Conservation (phyloP, 2,329 filamentous ascomycete genomes). For the Bipolaris victoriae region DNA sequence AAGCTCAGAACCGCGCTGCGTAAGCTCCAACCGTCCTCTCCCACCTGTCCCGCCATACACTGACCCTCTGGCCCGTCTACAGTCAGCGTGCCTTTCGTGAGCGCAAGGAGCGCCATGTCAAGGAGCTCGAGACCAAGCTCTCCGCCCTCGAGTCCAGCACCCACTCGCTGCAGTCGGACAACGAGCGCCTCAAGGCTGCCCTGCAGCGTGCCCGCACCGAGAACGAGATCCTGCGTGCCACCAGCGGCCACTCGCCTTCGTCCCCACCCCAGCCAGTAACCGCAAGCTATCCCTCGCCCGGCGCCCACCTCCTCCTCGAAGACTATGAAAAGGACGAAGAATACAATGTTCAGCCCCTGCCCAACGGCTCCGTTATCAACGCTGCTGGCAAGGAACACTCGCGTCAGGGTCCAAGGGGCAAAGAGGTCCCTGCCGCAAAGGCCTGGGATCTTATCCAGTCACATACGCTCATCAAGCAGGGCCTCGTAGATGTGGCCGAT, state of each 20-base stretch:
- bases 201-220: slow-evolving; percentile 85
- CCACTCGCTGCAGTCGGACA: slow-evolving; percentile 75
- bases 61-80: not conserved
- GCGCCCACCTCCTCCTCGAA: slow-evolving; percentile 30
- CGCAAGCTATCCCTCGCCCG: slow-evolving; percentile 50
- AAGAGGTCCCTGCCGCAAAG: slow-evolving; percentile 50
- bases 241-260: slow-evolving; percentile 58
- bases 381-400: slow-evolving; percentile 39
- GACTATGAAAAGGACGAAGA: slow-evolving; percentile 24
- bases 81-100: slow-evolving; percentile 97
- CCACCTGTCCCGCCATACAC: not conserved
- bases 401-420: slow-evolving; percentile 27
- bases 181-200: slow-evolving; percentile 83
- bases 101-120: slow-evolving; percentile 92
- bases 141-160: slow-evolving; percentile 76
- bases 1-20: slow-evolving; percentile 76
- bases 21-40: slow-evolving; percentile 52
- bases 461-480: slow-evolving; percentile 77
- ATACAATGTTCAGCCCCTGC: slow-evolving; percentile 40
- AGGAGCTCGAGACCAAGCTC: slow-evolving; percentile 88
- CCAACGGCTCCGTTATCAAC: slow-evolving; percentile 41
- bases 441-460: slow-evolving; percentile 90
- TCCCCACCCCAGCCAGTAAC: slow-evolving; percentile 50
- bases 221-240: slow-evolving; percentile 90
- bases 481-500: slow-evolving; percentile 79